phyloP scores from a whole-genome alignment of 176 grass and related monocot species.

The Juncus effusus region DNA sequence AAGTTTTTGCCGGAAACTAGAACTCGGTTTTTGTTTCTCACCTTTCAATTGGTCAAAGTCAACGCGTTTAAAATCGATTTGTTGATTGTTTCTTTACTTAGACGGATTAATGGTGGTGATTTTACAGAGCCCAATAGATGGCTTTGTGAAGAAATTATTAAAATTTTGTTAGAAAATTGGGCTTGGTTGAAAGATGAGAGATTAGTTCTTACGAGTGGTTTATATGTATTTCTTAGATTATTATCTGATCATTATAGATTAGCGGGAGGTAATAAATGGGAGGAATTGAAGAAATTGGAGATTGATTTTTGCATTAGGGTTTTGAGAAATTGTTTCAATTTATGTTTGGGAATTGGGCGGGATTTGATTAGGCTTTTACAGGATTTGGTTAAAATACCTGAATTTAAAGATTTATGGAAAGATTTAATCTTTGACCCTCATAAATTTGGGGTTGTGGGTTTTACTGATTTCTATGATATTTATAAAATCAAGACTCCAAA shows the following conservation, averaged over 20 bases:
- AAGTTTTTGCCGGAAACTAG: conserved; percentile 43
- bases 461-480: conserved; percentile 36
- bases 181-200: conserved; percentile 33
- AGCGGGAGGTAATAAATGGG: conserved; percentile 31
- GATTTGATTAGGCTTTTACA: conserved; percentile 72
- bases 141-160: conserved; percentile 28
- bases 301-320: conserved; percentile 45
- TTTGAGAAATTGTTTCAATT: conserved; percentile 45
- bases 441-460: conserved; percentile 13
- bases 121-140: conserved; percentile 49
- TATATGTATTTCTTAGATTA: conserved; percentile 44
- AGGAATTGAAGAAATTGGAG: conserved; percentile 46
- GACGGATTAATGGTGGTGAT: conserved; percentile 44
- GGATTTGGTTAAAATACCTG: conserved; percentile 55
- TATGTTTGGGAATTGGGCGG: conserved; percentile 51
- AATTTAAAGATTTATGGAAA: conserved; percentile 62
- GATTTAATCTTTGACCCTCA: conserved; percentile 25
- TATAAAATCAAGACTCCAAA: conserved; percentile 29
- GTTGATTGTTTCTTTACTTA: conserved; percentile 49
- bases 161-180: conserved; percentile 29
- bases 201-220: conserved; percentile 29
- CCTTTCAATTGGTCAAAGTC: conserved; percentile 40
- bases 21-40: conserved; percentile 44
- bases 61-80: conserved; percentile 37
- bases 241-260: conserved; percentile 57